Percentiles rank a stretch among this genome's conserved stretches.
Evolutionary conservation across 257 asterid species (phyloP).

Genomic region (Ligustrum vulgare): DNA sequence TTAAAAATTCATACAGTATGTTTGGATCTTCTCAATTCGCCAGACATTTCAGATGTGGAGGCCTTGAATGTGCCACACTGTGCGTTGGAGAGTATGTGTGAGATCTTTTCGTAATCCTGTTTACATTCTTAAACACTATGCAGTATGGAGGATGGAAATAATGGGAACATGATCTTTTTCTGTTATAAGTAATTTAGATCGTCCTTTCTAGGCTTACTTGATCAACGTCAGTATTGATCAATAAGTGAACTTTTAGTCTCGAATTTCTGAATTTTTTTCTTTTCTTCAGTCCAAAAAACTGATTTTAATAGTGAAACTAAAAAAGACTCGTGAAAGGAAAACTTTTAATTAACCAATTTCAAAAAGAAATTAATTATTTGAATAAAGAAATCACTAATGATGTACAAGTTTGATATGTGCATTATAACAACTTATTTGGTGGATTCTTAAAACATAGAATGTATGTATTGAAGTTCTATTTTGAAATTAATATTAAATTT

Average conservation of each 20-base stretch:
- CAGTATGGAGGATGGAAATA: background rate
- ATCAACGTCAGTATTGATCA: background rate
- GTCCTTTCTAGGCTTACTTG: background rate
- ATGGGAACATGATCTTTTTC: background rate
- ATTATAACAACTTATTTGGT: background rate
- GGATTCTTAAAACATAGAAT: background rate
- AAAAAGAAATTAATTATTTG: no score
- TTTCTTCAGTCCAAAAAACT: background rate
- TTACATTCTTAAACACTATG: background rate
- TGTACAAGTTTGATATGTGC: background rate
- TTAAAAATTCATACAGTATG: conserved; percentile 63
- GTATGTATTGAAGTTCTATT: background rate
- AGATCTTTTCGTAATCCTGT: background rate
- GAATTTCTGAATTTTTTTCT: background rate
- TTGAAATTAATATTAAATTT: no score
- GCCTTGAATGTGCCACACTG: conserved; percentile 33
- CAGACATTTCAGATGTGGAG: conserved; percentile 41
- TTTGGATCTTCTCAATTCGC: conserved; percentile 51
- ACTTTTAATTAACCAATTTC: background rate
- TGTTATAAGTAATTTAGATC: background rate
- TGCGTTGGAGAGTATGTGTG: conserved; percentile 30
- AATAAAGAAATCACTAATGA: background rate
- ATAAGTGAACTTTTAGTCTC: background rate
- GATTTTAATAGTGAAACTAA: background rate
- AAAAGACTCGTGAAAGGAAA: background rate